Conservation (phyloP, 441 rosid species). For the Sinapis alba region DNA sequence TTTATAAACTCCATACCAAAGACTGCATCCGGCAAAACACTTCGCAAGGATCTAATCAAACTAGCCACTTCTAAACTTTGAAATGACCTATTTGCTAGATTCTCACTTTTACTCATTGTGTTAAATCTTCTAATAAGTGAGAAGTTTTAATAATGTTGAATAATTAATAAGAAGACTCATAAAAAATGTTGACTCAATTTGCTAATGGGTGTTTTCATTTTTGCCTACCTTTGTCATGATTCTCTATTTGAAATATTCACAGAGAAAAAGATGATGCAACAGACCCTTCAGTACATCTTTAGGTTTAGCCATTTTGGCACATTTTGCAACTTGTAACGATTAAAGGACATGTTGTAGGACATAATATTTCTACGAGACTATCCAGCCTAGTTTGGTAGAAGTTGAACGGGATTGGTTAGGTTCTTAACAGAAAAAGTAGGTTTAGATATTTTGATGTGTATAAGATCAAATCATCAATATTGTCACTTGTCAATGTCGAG, state of each 20-base stretch:
- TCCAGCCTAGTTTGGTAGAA: background rate
- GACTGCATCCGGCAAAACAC: conserved; percentile 84
- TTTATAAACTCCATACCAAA: conserved; percentile 76
- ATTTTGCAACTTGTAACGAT: background rate
- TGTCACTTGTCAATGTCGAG: background rate
- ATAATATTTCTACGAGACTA: background rate
- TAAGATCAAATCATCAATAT: background rate
- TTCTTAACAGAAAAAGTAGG: background rate
- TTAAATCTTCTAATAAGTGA: background rate
- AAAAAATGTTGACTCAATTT: background rate
- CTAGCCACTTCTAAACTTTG: conserved; percentile 64
- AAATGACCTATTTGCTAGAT: background rate
- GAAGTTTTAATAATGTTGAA: background rate
- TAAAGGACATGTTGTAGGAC: background rate
- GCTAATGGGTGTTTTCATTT: background rate
- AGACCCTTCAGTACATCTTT: background rate
- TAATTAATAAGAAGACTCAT: background rate
- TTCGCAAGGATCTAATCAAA: conserved; percentile 84
- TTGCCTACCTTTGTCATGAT: background rate
- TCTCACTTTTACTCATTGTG: background rate
- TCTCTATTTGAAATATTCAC: background rate
- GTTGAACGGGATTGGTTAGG: background rate
- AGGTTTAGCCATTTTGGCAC: conserved; percentile 12
- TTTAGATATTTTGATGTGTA: background rate
- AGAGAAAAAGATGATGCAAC: background rate